Base-by-base conservation (phyloP, 768 basidiomycete genomes). In the Hypsizygus marmoreus region DNA sequence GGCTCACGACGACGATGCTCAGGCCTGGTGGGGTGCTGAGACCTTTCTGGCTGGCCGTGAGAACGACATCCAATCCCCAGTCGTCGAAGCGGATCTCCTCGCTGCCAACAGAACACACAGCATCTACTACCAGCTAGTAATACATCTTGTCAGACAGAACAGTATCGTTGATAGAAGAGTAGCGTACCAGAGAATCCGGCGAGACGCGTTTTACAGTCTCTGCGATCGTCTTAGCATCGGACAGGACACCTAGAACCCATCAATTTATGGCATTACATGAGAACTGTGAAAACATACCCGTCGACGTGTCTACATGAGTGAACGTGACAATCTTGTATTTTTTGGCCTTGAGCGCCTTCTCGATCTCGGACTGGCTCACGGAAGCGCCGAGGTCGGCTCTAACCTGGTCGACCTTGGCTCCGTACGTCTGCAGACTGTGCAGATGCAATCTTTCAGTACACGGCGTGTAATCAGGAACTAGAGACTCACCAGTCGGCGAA, bases 261-360 rank as follows among this genome's bases (percentile, higher is more conserved):
- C 25, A 13, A 32, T 25, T 32, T 41, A 28, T 24, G 29, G 6
- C 31, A 32, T 19, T 19, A n/a, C 8, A 12, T 32, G 26, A 20
- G 34, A 26, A 19, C 31, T 13, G 37, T 5, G 20, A 39, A 47
- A n/a, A 61, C 68, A 35, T 40, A 76, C 84, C 84, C 34, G 89
- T 91, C 4, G 87, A 93, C 6, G 91, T 95, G 65, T 97, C 93
- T 44, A 97, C 95, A 60, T 99, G 97, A 1, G 97, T 97, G 59
- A 99, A 81, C 4, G 93, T 92, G 54, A 97, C 68, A 42, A 94
- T 57, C 66, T 95, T 95, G 78, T 91, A 97, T 57, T 82, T 83
- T 66, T 89, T 89, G 49, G 76, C 69, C 65, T 78, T 76, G 24
- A 98, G 77, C 0, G 88, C 89, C 2, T 73, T 63, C 55, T 84